These are phyloP conservation scores for Firmiana major DNA, from an alignment of 345 rosid genomes.

Conservation along the genomic window DNA sequence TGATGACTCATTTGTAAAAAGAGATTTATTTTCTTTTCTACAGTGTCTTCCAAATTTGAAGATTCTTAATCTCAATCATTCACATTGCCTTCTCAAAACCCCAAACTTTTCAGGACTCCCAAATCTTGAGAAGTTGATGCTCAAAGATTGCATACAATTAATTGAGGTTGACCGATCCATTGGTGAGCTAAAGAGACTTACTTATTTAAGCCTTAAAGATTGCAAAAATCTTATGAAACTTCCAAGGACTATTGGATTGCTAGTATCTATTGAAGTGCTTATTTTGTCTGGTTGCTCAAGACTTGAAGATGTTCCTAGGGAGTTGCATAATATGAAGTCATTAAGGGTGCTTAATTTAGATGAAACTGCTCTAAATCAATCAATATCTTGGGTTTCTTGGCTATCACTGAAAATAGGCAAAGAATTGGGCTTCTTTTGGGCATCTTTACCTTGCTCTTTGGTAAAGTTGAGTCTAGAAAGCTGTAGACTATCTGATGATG, in stretches of 20 bases:
- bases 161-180: slow-evolving; percentile 26
- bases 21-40: background rate
- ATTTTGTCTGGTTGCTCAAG: slow-evolving; percentile 25
- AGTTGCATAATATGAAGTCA: background rate
- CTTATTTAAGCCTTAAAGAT: slow-evolving; percentile 7
- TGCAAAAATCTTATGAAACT: slow-evolving; percentile 23
- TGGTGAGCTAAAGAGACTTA: slow-evolving; percentile 7
- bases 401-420: background rate
- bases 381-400: background rate
- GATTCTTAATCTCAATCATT: slow-evolving; percentile 26
- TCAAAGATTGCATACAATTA: slow-evolving; percentile 23
- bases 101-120: slow-evolving; percentile 23
- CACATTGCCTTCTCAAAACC: slow-evolving; percentile 10
- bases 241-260: slow-evolving; percentile 3
- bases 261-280: slow-evolving; percentile 19
- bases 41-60: slow-evolving; percentile 18
- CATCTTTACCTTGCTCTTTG: background rate
- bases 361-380: background rate
- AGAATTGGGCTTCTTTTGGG: background rate
- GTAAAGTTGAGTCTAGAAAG: background rate
- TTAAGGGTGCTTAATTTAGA: background rate
- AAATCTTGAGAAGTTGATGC: slow-evolving; percentile 27
- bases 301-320: background rate
- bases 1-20: background rate
- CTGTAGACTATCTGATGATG: background rate